Base-by-base conservation (phyloP, 1,284 basidiomycete genomes). In the Ganoderma sp. region DNA sequence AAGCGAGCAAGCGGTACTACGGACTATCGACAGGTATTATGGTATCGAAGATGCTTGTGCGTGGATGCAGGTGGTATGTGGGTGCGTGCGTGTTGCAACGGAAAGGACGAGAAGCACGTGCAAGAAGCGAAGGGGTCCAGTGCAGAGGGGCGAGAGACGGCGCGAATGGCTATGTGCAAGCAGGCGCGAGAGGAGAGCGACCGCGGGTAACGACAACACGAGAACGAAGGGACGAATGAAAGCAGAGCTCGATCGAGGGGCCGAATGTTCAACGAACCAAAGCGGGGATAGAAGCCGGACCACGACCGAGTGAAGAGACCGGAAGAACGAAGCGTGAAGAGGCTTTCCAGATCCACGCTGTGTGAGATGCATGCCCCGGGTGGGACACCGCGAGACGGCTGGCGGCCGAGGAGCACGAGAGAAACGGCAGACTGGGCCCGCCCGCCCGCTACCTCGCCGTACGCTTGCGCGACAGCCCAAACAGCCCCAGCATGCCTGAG, bases 401-500 rank as follows among this genome's bases (percentile, higher is more conserved):
- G 58, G 64, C 58, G 34, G 60, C 37, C 57, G 58, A 67, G 43
- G 59, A 19, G 32, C 32, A 32, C 32, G 39, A 25, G n/a, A 42
- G n/a, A 48, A 19, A 19, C 15, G 43, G n/a, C 10, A 37, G 32
- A n/a, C 25, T 22, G 48, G 25, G 17, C 56, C 6, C 19, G 22
- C 14, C 42, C 25, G 32, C 43, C 19, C 28, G 61, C 64, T 67
- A 73, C 45, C 69, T 69, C 63, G 68, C 70, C 59, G 73, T 75
- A 73, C 84, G 83, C 79, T 83, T 85, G 62, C 83, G 81, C 69
- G 71, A 64, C 28, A 81, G 76, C 74, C 72, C 72, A 67, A 72
- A 87, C 60, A 69, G 85, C n/a, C 87, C 86, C 59, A 88, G 79
- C 81, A 90, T 83, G 75, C 87, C 84, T 67, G 76, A 79, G 66